These are phyloP conservation scores for Gaeumannomyces sp. DNA, from an alignment of 2,329 filamentous ascomycete genomes.

Conservation along the genomic window DNA sequence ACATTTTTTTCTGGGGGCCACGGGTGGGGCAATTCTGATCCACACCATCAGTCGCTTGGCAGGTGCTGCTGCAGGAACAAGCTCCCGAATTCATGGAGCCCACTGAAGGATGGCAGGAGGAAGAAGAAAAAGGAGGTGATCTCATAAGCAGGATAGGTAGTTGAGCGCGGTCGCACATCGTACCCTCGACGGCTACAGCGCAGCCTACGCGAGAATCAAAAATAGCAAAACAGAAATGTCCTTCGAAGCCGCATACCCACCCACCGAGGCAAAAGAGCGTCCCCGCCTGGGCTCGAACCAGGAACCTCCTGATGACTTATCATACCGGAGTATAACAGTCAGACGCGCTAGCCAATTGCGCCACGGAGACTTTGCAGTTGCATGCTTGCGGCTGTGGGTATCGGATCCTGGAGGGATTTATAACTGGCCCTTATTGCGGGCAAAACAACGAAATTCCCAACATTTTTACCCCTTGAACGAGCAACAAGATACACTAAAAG, in stretches of 20 bases:
- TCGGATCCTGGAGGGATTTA: neutral
- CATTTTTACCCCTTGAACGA: too few species aligned
- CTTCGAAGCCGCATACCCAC: too few species aligned
- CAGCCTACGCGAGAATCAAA: neutral
- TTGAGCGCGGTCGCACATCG: neutral
- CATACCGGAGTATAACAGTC: slow-evolving; percentile 39
- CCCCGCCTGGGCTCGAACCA: slow-evolving; percentile 11
- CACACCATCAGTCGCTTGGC: neutral
- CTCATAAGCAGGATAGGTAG: neutral
- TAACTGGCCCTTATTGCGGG: neutral
- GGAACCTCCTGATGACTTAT: slow-evolving; percentile 10
- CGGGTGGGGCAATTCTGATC: slow-evolving; percentile 3
- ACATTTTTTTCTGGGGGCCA: slow-evolving; percentile 4
- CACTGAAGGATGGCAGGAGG: neutral
- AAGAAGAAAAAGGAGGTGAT: neutral
- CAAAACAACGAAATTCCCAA: too few species aligned
- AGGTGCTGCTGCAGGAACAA: neutral
- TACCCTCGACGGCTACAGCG: too few species aligned
- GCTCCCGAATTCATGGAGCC: neutral
- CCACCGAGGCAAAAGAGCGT: neutral
- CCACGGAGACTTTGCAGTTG: slow-evolving; percentile 26
- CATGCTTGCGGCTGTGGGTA: neutral
- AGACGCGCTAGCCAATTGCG: slow-evolving; percentile 53
- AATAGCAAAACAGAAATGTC: neutral
- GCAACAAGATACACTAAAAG: too few species aligned